A percentile compares a stretch with the other conserved stretches of the same genome.
phyloP scores from a whole-genome alignment of 148 eudicot genomes.

The Nepenthes gracilis region DNA sequence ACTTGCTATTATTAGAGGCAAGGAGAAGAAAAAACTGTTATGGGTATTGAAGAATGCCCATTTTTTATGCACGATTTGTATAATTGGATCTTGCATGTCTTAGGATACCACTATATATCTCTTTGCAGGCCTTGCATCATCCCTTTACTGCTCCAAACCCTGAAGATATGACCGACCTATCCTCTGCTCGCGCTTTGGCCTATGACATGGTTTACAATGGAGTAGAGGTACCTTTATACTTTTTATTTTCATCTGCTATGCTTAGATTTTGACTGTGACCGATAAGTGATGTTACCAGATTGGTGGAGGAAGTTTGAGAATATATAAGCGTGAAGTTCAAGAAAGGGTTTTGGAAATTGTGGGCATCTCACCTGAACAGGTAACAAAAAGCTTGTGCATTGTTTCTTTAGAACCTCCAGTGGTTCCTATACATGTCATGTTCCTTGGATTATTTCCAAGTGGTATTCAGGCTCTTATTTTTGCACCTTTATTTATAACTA shows the following conservation, averaged over 20 bases:
- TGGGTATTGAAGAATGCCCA: not conserved
- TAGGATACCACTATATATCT: conserved; percentile 1
- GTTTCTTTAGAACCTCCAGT: not conserved
- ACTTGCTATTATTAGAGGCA: no score
- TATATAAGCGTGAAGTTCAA: conserved; percentile 83
- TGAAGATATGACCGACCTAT: conserved; percentile 74
- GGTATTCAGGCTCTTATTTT: no score
- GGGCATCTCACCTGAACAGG: conserved; percentile 81
- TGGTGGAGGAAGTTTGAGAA: conserved; percentile 98
- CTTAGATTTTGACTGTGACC: conserved; percentile 1
- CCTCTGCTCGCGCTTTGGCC: conserved; percentile 97
- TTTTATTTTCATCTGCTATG: not conserved
- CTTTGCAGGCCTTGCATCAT: conserved; percentile 87
- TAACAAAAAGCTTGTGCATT: conserved; percentile 9
- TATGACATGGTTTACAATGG: conserved; percentile 99
- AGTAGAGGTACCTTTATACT: conserved; percentile 52
- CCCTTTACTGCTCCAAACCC: conserved; percentile 98
- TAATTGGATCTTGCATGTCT: not conserved
- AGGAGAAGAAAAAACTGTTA: not conserved
- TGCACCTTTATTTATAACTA: no score
- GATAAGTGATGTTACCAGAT: conserved; percentile 28
- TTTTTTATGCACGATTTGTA: not conserved
- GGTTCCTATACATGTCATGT: no score
- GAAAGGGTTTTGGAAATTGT: conserved; percentile 71
- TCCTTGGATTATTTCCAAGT: no score